A percentile compares a stretch with the other conserved stretches of the same genome.
Evolutionary conservation across 805 yeast genomes (phyloP).

Genomic region (Candida piceae): DNA sequence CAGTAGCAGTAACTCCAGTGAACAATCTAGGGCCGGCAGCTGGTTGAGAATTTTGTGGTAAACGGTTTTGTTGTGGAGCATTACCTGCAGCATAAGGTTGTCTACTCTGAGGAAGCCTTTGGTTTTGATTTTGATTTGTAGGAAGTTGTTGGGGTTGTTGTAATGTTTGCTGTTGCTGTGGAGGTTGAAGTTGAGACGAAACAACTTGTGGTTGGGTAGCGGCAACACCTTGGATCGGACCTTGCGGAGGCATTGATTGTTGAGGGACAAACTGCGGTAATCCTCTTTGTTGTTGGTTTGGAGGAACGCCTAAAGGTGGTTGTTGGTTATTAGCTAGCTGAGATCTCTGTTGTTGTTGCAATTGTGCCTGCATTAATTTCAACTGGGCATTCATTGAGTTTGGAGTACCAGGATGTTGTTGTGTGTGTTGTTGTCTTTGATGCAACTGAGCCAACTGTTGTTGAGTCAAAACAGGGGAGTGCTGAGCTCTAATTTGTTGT

Average conservation of each 20-base stretch:
- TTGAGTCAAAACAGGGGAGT: no score
- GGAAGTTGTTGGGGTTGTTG: slow-evolving; percentile 26
- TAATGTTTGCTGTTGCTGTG: slow-evolving; percentile 10
- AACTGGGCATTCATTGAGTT: slow-evolving; percentile 12
- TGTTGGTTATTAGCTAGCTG: slow-evolving; percentile 14
- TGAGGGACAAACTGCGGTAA: no score
- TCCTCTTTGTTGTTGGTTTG: slow-evolving; percentile 8
- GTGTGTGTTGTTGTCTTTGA: slow-evolving; percentile 6
- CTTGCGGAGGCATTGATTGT: no score
- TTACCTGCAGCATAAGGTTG: slow-evolving; percentile 13
- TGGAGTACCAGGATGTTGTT: slow-evolving; percentile 6
- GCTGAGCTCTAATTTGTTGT: slow-evolving; percentile 12
- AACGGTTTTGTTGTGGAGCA: slow-evolving; percentile 11
- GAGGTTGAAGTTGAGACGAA: slow-evolving; percentile 1
- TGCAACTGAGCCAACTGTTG: no score
- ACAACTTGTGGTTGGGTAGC: background rate
- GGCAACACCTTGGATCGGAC: no score
- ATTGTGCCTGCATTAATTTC: slow-evolving; percentile 20
- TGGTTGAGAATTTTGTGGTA: slow-evolving; percentile 3
- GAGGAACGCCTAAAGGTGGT: slow-evolving; percentile 9
- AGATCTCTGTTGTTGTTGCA: slow-evolving; percentile 27
- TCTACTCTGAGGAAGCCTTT: slow-evolving; percentile 15
- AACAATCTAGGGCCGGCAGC: slow-evolving; percentile 24
- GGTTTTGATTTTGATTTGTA: slow-evolving; percentile 31
- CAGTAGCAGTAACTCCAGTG: slow-evolving; percentile 39